Conservation (phyloP, 2,329 filamentous ascomycete species). For the Pseudocercospora vitis region DNA sequence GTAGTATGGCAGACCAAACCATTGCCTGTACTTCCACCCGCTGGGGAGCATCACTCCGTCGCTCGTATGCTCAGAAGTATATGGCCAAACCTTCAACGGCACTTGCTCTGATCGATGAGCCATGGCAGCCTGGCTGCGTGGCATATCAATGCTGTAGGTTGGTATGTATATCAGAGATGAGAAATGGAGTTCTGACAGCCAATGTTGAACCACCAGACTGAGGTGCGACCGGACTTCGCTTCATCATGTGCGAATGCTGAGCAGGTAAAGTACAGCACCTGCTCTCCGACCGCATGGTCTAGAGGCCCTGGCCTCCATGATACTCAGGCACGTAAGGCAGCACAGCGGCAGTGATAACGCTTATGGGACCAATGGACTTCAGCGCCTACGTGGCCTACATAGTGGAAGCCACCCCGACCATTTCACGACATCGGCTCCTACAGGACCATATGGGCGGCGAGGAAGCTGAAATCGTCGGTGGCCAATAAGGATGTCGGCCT, state of each 20-base stretch:
- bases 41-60: neutral
- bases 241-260: constrained; percentile 2
- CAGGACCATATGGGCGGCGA: neutral
- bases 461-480: neutral
- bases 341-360: neutral
- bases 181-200: too few species aligned
- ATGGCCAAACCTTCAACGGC: neutral
- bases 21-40: constrained; percentile 50
- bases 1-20: constrained; percentile 47
- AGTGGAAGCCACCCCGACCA: constrained; percentile 2
- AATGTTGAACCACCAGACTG: too few species aligned
- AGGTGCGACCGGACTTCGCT: neutral
- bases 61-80: neutral
- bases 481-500: neutral
- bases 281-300: neutral
- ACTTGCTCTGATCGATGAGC: constrained; percentile 2
- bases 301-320: constrained; percentile 2
- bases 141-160: too few species aligned
- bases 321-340: constrained; percentile 2
- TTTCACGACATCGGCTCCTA: neutral
- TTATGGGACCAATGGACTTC: neutral
- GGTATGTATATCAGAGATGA: too few species aligned
- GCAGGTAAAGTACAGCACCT: constrained; percentile 3
- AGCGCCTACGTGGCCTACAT: constrained; percentile 4
- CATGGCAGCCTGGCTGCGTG: too few species aligned